Percentiles rank a stretch among this genome's conserved stretches.
Conservation (phyloP, 352 stramenopile genomes). For the Globisporangium yorkense region DNA sequence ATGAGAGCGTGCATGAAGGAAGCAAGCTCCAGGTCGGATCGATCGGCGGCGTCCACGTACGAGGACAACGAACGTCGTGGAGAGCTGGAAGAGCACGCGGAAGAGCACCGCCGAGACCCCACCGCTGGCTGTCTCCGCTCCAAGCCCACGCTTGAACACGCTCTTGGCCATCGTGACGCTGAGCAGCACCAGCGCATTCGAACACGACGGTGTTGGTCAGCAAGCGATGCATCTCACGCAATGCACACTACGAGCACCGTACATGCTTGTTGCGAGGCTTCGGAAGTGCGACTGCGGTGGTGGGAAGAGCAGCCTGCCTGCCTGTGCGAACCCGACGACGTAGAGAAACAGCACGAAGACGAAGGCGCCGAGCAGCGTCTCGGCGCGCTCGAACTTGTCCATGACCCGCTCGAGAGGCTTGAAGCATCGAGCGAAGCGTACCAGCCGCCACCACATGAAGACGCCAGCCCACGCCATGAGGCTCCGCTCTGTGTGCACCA, state of each 20-base stretch:
- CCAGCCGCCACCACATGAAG: slow-evolving; percentile 58
- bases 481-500: slow-evolving; percentile 27
- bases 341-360: slow-evolving; percentile 34
- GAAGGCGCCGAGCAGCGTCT: slow-evolving; percentile 35
- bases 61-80: slow-evolving; percentile 36
- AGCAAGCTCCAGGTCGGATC: neutral
- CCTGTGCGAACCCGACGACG: slow-evolving; percentile 40
- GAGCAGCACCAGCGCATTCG: neutral
- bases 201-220: neutral
- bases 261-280: slow-evolving; percentile 42
- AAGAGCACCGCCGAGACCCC: slow-evolving; percentile 13
- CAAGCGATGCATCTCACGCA: neutral
- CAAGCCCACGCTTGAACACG: slow-evolving; percentile 9
- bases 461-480: slow-evolving; percentile 31
- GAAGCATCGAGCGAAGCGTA: slow-evolving; percentile 37
- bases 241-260: slow-evolving; percentile 6
- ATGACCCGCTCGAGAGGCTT: slow-evolving; percentile 36
- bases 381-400: slow-evolving; percentile 35
- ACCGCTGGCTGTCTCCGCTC: neutral
- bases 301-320: slow-evolving; percentile 34
- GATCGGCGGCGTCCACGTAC: slow-evolving; percentile 11
- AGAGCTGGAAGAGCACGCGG: slow-evolving; percentile 29
- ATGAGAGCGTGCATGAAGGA: neutral
- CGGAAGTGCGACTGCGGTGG: slow-evolving; percentile 26
- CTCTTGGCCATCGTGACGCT: slow-evolving; percentile 26